Conservation (phyloP, 495 filamentous ascomycete species). For the Daldinia decipiens region DNA sequence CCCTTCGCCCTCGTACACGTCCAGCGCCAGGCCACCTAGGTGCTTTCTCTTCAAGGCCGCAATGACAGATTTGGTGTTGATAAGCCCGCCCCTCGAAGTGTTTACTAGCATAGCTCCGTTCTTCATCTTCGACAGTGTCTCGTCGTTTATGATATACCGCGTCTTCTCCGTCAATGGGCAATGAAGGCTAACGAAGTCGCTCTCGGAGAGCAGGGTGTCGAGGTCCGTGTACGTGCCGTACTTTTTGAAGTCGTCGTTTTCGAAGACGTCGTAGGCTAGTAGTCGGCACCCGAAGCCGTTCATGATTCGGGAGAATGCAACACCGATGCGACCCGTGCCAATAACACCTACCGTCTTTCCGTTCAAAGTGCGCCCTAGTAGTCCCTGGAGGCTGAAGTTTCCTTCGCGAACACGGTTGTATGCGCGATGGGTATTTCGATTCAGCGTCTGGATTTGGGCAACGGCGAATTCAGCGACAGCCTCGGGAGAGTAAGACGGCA, state of each 20-base stretch:
- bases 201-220: conserved; percentile 62
- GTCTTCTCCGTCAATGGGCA: conserved; percentile 71
- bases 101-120: conserved; percentile 71
- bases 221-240: conserved; percentile 66
- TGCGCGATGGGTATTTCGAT: conserved; percentile 75
- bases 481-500: conserved; percentile 76
- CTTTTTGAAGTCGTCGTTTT: conserved; percentile 57
- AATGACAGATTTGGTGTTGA: conserved; percentile 68
- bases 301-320: conserved; percentile 64
- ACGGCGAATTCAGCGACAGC: conserved; percentile 78
- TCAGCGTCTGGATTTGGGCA: conserved; percentile 73
- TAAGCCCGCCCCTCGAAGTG: conserved; percentile 71
- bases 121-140: conserved; percentile 65
- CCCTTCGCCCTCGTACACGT: conserved; percentile 67
- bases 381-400: conserved; percentile 73
- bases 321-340: conserved; percentile 65
- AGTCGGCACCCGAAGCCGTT: conserved; percentile 70
- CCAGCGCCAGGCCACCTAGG: conserved; percentile 65
- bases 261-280: conserved; percentile 68
- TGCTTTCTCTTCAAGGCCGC: conserved; percentile 66
- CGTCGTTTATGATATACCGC: conserved; percentile 67
- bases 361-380: conserved; percentile 68
- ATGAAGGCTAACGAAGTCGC: conserved; percentile 71
- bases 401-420: conserved; percentile 78
- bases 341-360: conserved; percentile 70